phyloP scores from a whole-genome alignment of 176 grass and related monocot genomes.

The Avena eriantha region DNA sequence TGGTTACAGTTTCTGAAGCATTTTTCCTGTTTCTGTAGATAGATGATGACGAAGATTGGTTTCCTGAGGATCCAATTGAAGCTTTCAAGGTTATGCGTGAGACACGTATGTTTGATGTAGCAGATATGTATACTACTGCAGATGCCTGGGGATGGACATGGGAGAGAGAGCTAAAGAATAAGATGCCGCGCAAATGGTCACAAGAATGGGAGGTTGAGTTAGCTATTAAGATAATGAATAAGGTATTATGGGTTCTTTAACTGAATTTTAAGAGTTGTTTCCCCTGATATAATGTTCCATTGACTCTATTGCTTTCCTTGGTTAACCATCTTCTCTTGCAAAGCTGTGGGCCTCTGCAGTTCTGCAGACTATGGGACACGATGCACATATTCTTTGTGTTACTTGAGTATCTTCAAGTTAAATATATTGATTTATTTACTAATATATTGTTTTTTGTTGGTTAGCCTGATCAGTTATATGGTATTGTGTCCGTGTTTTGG shows the following conservation, averaged over 20 bases:
- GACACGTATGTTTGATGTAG: constrained; percentile 70
- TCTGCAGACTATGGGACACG: neutral
- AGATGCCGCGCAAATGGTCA: constrained; percentile 89
- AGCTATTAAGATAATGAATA: constrained; percentile 92
- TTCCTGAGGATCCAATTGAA: constrained; percentile 88
- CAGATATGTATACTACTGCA: constrained; percentile 90
- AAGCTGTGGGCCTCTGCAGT: neutral
- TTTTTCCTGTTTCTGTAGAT: constrained; percentile 58
- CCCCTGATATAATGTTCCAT: constrained; percentile 7
- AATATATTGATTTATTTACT: neutral
- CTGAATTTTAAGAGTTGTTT: constrained; percentile 12
- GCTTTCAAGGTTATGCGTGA: constrained; percentile 92
- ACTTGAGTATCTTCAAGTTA: constrained; percentile 27
- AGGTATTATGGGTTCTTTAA: constrained; percentile 52
- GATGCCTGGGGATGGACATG: constrained; percentile 99
- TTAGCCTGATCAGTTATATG: constrained; percentile 18
- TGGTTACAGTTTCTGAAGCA: constrained; percentile 5
- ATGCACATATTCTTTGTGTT: constrained; percentile 22
- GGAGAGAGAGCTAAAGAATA: constrained; percentile 87
- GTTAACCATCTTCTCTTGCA: constrained; percentile 7
- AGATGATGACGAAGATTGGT: constrained; percentile 88
- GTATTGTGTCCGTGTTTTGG: neutral
- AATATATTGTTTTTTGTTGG: neutral
- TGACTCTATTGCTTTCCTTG: neutral
- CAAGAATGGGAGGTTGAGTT: constrained; percentile 99